Evolutionary conservation across 176 grass and related monocot genomes (phyloP).

Genomic region (Zoysia japonica): DNA sequence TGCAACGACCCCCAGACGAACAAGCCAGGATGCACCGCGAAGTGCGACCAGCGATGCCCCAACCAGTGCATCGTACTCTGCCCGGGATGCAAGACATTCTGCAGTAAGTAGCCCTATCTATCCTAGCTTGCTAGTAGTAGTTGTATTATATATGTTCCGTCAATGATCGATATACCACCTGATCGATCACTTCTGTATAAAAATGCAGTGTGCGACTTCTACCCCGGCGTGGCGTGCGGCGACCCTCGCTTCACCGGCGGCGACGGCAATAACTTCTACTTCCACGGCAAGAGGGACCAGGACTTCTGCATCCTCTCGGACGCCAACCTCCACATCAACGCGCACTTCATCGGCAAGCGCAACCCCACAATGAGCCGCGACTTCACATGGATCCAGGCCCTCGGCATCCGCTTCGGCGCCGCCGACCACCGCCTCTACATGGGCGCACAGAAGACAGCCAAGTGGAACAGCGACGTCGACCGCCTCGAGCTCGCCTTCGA

Average conservation of each 20-base stretch:
- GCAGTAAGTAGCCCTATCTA: not conserved
- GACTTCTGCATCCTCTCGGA: constrained; percentile 57
- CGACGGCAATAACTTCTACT: constrained; percentile 56
- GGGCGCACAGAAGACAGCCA: constrained; percentile 31
- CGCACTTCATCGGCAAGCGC: constrained; percentile 52
- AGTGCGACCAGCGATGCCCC: constrained; percentile 35
- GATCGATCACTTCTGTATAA: not conserved
- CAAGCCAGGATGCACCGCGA: not conserved
- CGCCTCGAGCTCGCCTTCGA: constrained; percentile 45
- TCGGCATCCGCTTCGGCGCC: constrained; percentile 44
- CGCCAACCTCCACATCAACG: constrained; percentile 43
- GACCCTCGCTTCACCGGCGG: constrained; percentile 42
- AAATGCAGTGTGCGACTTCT: constrained; percentile 41
- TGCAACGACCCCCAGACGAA: not conserved
- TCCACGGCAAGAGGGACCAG: constrained; percentile 40
- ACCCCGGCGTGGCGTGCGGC: constrained; percentile 33
- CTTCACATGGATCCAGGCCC: constrained; percentile 60
- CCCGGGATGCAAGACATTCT: constrained; percentile 57
- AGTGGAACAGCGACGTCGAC: constrained; percentile 38
- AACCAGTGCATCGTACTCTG: constrained; percentile 55
- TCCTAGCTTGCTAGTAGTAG: too few species aligned
- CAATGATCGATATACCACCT: too few species aligned
- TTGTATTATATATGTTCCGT: too few species aligned
- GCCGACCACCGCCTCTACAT: constrained; percentile 34
- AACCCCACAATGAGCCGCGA: constrained; percentile 43